These are phyloP conservation scores for Barnettozyma sp. DNA, from an alignment of 805 yeast species.

Conservation along the genomic window DNA sequence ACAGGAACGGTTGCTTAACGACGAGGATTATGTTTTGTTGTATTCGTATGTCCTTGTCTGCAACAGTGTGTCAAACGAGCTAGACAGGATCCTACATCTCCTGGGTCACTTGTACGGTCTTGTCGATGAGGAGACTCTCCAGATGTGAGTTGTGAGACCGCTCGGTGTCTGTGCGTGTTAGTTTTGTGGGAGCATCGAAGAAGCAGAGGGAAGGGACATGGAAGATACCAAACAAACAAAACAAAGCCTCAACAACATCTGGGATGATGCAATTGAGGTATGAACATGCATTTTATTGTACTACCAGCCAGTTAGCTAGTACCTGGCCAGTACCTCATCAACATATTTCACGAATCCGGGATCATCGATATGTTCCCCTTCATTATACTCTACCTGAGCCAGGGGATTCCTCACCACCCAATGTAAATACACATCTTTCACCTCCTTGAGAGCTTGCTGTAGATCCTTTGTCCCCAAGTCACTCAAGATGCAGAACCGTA, in stretches of 20 bases:
- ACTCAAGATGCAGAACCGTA: conserved; percentile 68
- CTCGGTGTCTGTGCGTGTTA: no score
- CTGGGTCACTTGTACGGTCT: conserved; percentile 59
- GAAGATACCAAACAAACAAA: no score
- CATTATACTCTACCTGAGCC: conserved; percentile 51
- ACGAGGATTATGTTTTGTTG: conserved; percentile 70
- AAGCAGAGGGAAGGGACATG: no score
- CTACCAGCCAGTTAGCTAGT: no score
- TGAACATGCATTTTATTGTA: no score
- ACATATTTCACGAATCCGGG: conserved; percentile 1
- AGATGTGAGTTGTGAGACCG: no score
- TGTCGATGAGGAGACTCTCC: conserved; percentile 35
- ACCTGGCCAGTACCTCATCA: conserved; percentile 33
- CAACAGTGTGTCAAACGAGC: conserved; percentile 55
- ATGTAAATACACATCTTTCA: conserved; percentile 50
- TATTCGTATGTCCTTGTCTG: conserved; percentile 73
- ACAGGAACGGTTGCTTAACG: conserved; percentile 34
- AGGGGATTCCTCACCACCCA: conserved; percentile 56
- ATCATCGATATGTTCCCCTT: conserved; percentile 29
- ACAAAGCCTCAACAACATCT: no score
- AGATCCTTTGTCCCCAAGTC: conserved; percentile 55
- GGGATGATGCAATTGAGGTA: no score
- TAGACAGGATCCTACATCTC: conserved; percentile 47
- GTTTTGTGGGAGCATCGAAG: no score
- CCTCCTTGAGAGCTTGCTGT: conserved; percentile 46